A percentile compares a stretch with the other conserved stretches of the same genome.
Evolutionary conservation across 2,329 filamentous ascomycete species (phyloP).

Genomic region (Botrytis deweyae): DNA sequence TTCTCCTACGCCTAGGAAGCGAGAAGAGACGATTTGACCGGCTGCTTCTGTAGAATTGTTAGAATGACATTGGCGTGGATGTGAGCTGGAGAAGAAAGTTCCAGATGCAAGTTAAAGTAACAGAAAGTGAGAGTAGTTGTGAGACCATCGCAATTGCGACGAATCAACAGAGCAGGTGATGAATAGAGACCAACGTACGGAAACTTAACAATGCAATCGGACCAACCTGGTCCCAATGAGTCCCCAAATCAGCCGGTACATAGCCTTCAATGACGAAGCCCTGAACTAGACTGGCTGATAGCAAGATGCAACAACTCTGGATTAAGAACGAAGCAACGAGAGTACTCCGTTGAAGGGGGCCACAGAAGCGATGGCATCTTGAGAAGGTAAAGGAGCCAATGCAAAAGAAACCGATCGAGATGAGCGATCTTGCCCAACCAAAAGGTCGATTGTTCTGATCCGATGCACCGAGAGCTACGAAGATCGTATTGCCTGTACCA

Average conservation of each 20-base stretch:
- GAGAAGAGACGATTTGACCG: constrained; percentile 71
- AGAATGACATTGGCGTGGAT: not conserved
- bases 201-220: constrained; percentile 71
- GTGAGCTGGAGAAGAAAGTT: not conserved
- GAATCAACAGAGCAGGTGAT: not conserved
- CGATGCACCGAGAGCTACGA: constrained; percentile 69
- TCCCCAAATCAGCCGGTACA: constrained; percentile 7
- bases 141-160: not conserved
- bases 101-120: too few relatives aligned
- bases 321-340: constrained; percentile 57
- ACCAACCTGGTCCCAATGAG: constrained; percentile 57
- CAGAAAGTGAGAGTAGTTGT: not conserved
- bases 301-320: constrained; percentile 51
- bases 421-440: constrained; percentile 68
- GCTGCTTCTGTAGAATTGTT: constrained; percentile 54
- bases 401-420: constrained; percentile 69
- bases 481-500: constrained; percentile 68
- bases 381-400: constrained; percentile 70
- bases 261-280: constrained; percentile 7
- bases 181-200: not conserved
- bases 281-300: constrained; percentile 49
- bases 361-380: constrained; percentile 61
- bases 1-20: constrained; percentile 64
- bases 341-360: constrained; percentile 58
- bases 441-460: constrained; percentile 50